Percentiles rank a stretch among this genome's conserved stretches.
These are phyloP conservation scores for Phytophthora foliorum DNA, from an alignment of 352 stramenopile genomes.

Conservation along the genomic window DNA sequence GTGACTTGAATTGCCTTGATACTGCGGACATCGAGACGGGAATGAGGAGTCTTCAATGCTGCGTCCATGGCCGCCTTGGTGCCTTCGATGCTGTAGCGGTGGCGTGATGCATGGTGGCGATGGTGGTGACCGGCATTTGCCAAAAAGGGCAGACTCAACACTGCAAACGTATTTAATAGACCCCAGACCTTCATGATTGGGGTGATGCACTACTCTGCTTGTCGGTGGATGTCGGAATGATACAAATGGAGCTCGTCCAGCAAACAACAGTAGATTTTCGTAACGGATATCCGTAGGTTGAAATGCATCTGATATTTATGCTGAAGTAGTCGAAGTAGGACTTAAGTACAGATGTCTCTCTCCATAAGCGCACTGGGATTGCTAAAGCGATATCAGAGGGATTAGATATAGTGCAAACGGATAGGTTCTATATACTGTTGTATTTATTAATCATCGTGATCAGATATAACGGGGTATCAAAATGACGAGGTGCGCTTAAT, in stretches of 20 bases:
- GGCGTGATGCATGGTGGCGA: conserved; percentile 27
- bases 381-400: too few relatives aligned
- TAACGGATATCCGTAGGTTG: conserved; percentile 25
- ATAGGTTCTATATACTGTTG: too few relatives aligned
- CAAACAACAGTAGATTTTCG: not conserved
- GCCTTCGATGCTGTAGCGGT: conserved; percentile 48
- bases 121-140: conserved; percentile 16
- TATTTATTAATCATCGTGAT: too few relatives aligned
- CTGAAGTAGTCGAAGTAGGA: too few relatives aligned
- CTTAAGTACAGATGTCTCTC: too few relatives aligned
- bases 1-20: conserved; percentile 31
- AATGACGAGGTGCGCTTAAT: too few relatives aligned
- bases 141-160: conserved; percentile 9
- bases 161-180: conserved; percentile 5
- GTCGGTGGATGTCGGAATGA: conserved; percentile 18
- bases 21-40: conserved; percentile 42
- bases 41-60: conserved; percentile 28
- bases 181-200: conserved; percentile 27
- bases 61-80: conserved; percentile 40
- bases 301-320: conserved; percentile 20
- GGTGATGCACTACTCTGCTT: not conserved
- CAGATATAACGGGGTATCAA: too few relatives aligned
- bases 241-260: conserved; percentile 8
- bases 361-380: too few relatives aligned
- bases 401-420: too few relatives aligned